Conservation (phyloP, 139 green algal species). For the Chara braunii region DNA sequence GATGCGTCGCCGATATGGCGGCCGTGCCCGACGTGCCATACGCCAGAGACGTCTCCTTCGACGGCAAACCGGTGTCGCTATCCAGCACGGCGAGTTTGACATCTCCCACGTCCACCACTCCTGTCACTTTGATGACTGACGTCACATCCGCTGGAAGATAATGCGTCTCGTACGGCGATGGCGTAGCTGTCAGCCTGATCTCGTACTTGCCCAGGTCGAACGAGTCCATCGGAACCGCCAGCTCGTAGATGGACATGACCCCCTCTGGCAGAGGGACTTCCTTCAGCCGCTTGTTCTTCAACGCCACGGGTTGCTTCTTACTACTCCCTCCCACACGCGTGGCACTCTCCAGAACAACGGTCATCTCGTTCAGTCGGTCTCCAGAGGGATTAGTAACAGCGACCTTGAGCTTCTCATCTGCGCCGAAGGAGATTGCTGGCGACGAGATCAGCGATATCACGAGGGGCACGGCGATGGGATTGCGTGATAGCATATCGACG, state of each 20-base stretch:
- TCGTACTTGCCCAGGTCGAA: not conserved
- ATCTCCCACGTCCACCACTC: no score
- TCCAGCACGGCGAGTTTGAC: no score
- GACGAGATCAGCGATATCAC: no score
- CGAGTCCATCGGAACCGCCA: not conserved
- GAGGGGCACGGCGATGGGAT: not conserved
- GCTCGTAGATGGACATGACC: no score
- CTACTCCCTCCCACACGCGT: not conserved
- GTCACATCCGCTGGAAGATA: not conserved
- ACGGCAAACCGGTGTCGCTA: no score
- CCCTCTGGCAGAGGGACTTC: no score
- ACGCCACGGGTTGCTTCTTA: no score
- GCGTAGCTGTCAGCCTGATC: not conserved
- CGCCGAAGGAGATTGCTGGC: not conserved
- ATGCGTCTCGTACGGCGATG: not conserved
- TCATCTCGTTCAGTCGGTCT: not conserved
- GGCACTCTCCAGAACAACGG: slow-evolving; percentile 1
- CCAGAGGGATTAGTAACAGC: not conserved
- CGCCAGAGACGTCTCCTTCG: no score
- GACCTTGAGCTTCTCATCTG: not conserved
- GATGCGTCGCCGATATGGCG: slow-evolving; percentile 22
- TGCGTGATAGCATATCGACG: not conserved
- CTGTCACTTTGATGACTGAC: no score
- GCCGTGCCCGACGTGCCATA: slow-evolving; percentile 2
- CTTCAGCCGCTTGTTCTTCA: no score